Evolutionary conservation across 1,139 yeast species (phyloP).

Genomic region (Pneumocystis wakefieldiae): DNA sequence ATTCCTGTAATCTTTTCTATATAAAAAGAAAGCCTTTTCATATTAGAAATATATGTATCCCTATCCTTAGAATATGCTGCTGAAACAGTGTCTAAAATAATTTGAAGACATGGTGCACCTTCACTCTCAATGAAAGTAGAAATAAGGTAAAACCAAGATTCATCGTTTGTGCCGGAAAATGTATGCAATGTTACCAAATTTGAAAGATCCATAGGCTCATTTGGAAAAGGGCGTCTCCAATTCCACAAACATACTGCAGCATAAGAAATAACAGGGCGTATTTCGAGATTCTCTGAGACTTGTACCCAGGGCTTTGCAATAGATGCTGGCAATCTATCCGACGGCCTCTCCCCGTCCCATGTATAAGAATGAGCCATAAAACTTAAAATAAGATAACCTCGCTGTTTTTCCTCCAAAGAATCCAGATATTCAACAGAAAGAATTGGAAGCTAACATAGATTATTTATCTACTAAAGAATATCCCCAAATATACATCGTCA

Average conservation of each 20-base stretch:
- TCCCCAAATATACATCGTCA: conserved; percentile 41
- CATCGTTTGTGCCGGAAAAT: conserved; percentile 81
- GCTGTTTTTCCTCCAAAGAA: conserved; percentile 40
- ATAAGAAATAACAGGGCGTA: conserved; percentile 80
- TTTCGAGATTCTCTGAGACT: conserved; percentile 43
- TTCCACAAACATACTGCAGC: conserved; percentile 86
- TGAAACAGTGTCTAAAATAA: conserved; percentile 48
- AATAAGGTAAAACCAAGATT: conserved; percentile 83
- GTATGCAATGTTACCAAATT: conserved; percentile 69
- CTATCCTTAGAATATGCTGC: conserved; percentile 35
- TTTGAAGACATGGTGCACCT: conserved; percentile 52
- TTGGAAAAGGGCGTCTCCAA: conserved; percentile 32
- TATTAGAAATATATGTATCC: conserved; percentile 28
- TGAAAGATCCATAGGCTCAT: conserved; percentile 38
- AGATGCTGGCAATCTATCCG: conserved; percentile 38
- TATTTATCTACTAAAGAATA: conserved; percentile 29
- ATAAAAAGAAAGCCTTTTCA: conserved; percentile 56
- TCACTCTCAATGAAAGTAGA: conserved; percentile 73
- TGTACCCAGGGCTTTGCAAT: conserved; percentile 44
- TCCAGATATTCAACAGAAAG: conserved; percentile 12
- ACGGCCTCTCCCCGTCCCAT: conserved; percentile 58
- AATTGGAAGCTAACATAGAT: conserved; percentile 9
- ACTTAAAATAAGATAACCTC: conserved; percentile 68
- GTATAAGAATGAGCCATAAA: conserved; percentile 78
- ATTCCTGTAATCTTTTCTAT: conserved; percentile 65